A percentile compares a stretch with the other conserved stretches of the same genome.
Evolutionary conservation across 352 stramenopile genomes (phyloP).

Genomic region (Phytophthora cryptogea): DNA sequence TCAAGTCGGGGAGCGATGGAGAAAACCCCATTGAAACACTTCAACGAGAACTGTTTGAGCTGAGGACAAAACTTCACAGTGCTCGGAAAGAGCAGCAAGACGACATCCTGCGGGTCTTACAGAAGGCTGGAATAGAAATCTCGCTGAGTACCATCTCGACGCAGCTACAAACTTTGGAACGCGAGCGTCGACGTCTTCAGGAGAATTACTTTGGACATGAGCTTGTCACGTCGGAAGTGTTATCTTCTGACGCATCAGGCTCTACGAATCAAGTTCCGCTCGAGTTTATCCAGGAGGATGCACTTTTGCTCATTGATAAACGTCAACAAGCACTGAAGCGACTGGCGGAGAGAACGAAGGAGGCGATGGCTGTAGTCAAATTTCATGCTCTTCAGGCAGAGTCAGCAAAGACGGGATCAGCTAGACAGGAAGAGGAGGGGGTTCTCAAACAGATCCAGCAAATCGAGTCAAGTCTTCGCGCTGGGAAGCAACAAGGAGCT

Average conservation of each 20-base stretch:
- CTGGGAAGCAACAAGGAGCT: not conserved
- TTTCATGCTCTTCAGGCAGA: constrained; percentile 7
- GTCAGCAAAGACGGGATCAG: not conserved
- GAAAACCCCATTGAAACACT: constrained; percentile 11
- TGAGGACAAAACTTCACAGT: constrained; percentile 38
- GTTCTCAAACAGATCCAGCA: constrained; percentile 29
- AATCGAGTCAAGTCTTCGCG: constrained; percentile 18
- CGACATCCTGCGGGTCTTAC: constrained; percentile 14
- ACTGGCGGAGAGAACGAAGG: constrained; percentile 35
- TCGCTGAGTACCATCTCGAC: constrained; percentile 29
- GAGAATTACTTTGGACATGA: constrained; percentile 39
- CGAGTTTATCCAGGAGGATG: constrained; percentile 51
- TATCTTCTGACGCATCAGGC: constrained; percentile 1
- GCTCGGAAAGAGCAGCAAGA: constrained; percentile 29
- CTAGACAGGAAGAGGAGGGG: constrained; percentile 14
- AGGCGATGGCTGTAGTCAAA: constrained; percentile 39
- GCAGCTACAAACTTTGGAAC: constrained; percentile 33
- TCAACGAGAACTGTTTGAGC: constrained; percentile 37
- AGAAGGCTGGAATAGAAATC: constrained; percentile 26
- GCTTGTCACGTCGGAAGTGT: constrained; percentile 29
- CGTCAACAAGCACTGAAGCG: constrained; percentile 27
- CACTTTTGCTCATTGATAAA: constrained; percentile 35
- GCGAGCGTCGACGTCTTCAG: constrained; percentile 38
- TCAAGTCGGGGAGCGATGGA: constrained; percentile 1
- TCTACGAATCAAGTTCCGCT: constrained; percentile 1